Evolutionary conservation across 108 stramenopile genomes (phyloP), one percentile per base, ranked within the genome.

Genomic region (Parmales sp.): DNA sequence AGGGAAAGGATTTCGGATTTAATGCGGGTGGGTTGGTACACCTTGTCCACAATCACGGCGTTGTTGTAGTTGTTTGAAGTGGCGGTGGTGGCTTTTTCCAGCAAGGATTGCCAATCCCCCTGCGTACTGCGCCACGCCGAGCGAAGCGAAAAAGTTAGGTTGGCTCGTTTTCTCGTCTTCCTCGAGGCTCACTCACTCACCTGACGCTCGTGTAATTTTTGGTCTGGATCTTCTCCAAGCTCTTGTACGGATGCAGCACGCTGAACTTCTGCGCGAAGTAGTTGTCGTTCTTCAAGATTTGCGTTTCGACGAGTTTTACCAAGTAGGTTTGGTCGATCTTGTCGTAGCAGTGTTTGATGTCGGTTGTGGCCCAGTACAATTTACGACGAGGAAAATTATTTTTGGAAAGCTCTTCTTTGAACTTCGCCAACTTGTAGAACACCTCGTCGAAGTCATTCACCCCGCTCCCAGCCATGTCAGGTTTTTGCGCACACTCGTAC

Each of bases 331-430:
- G 88, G 51, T 90, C 72, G 25, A 92, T 89, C n/a, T 69, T 84
- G 51, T 92, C 91, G 39, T 87, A 92, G 66, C 88, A 89, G 51
- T 86, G 81, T 43, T 82, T 74, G 66, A 92, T 87, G 51, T 92
- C 91, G 8, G 83, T 83, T 64, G 79, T 84, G 26, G 81, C 86
- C 67, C 89, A 88, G 66, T 78, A 84, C 0, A 92, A 68, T 11
- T 13, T 34, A 41, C 19, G 1, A 2, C 26, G 22, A 44, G 16
- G 9, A 9, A 16, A 44, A 13, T 13, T 16, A 8, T 39, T 25
- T 60, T 23, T 9, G 1, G 9, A 13, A 45, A 28, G 34, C 39
- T 8, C 44, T 51, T 67, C 23, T 39, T 78, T 46, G 43, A 54
- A 65, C 54, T n/a, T 31, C 39, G 82, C 68, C 51, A 84, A 89